Evolutionary conservation across 352 stramenopile species (phyloP), one percentile per base, ranked within the genome.

Genomic region (Albugo laibachii): DNA sequence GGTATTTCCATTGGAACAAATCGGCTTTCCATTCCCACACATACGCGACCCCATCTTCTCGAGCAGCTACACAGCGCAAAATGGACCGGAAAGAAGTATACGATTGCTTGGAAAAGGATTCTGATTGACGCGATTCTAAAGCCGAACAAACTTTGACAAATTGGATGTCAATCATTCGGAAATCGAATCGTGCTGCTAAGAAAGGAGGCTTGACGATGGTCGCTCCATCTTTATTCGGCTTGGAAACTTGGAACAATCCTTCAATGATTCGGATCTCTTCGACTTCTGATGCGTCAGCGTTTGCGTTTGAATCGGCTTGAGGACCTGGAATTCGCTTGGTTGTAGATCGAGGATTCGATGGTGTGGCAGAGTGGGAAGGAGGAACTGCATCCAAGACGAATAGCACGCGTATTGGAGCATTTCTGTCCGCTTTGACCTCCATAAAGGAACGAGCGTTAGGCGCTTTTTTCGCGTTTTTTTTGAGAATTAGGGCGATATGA

Each of bases 1-100:
- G 52, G 61, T 80, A 92, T 11, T 69, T 76, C 79, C 76, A 92
- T 45, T 76, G 66, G 45, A 75, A 64, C 35, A 85, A 51, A 54
- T 92, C 76, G 6, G 54, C 58, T 36, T 76, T 65, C 79, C 79
- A 92, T 43, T 92, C 76, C 79, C 79, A 92, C 15, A 89, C 47
- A 56, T 78, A 86, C 34, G 66, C 73, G 61, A 80, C 69, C 19
- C 79, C 79, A 48, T 92, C 79, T 45, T 85, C 68, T 14, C 70
- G 61, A 11, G 75, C 74, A 20, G 88, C 64, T 0, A 92, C 53
- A 52, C 76, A 92, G 34, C 79, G 63, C 51, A 92, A 58, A 27
- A 57, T 49, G 34, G 63, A 31, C 11, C 52, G 56, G n/a, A 40
- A 19, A 41, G 20, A 20, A 5, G 18, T 31, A 5, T 21, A 46